Conservation (phyloP, 371 early-diverging fungal species). For the Mucor mucedo region DNA sequence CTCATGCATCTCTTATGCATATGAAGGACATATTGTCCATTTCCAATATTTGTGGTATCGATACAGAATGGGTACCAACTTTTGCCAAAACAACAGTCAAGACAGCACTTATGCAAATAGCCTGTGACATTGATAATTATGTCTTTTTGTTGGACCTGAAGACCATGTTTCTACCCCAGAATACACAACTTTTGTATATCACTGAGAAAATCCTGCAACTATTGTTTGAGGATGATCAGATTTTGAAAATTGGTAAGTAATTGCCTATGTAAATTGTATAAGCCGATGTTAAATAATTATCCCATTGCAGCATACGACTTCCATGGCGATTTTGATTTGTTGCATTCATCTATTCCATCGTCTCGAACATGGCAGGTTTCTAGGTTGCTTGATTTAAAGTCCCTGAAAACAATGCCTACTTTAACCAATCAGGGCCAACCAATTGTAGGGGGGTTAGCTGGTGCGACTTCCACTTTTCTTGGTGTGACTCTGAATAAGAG, state of each 20-base stretch:
- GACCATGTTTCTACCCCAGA: slow-evolving; percentile 29
- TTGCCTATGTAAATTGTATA: no score
- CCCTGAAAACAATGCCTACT: background rate
- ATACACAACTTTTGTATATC: slow-evolving; percentile 19
- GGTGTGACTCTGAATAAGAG: slow-evolving; percentile 44
- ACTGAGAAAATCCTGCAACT: slow-evolving; percentile 31
- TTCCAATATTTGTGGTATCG: slow-evolving; percentile 39
- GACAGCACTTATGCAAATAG: slow-evolving; percentile 55
- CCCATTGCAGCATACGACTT: slow-evolving; percentile 45
- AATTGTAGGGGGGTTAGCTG: slow-evolving; percentile 41
- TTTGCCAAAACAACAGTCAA: slow-evolving; percentile 35
- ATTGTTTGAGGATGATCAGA: slow-evolving; percentile 35
- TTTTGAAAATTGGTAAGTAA: slow-evolving; percentile 41
- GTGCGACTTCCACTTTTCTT: slow-evolving; percentile 37
- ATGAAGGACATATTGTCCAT: slow-evolving; percentile 32
- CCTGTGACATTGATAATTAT: slow-evolving; percentile 31
- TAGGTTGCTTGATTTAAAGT: slow-evolving; percentile 41
- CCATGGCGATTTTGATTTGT: slow-evolving; percentile 41
- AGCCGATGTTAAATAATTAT: background rate
- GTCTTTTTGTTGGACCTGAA: slow-evolving; percentile 50
- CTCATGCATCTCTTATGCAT: slow-evolving; percentile 23
- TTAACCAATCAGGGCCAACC: slow-evolving; percentile 9
- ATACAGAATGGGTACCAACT: slow-evolving; percentile 55
- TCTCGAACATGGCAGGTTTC: slow-evolving; percentile 29
- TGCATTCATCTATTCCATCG: slow-evolving; percentile 40